Evolutionary conservation across 2,329 filamentous ascomycete species (phyloP), one percentile per base, ranked within the genome.

Genomic region (Taxawa tesnikishii): DNA sequence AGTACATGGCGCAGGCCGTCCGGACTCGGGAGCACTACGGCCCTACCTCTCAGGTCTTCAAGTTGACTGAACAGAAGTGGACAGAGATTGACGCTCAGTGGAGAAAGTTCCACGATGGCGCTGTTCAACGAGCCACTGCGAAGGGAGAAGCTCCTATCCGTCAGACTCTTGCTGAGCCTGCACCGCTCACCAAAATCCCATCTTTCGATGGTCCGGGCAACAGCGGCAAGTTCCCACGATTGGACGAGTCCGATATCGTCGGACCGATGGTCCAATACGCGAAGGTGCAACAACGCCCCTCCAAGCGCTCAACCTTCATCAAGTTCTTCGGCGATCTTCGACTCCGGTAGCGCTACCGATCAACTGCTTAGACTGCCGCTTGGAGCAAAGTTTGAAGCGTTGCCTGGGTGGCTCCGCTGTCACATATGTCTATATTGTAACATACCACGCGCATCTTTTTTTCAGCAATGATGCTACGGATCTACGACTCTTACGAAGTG

Each of bases 21-120:
- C 80, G 84, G 36, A 90, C 83, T 0, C 80, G 82, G 34, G 87
- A 94, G 56, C 84, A 94, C 57, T 93, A 93, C 45, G 85, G 87
- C 11, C 68, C 78, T 19, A 94, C 84, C 1, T 94, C 85, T 33
- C 90, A 84, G 53, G 90, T 83, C 34, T 94, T 87, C 58, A 73
- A 69, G 31, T 67, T 90, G 35, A 94, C 87, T 1, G 78, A 90
- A 54, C 72, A 80, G 39, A 96, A 96, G 55, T 94, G 88, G 88
- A 70, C 76, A 15, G 73, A 79, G 44, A 81, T 82, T 26, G 83
- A 94, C 51, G 65, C 64, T 2, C 60, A 67, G 35, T 94, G 87
- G 88, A 75, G 76, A 50, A 55, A 57, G 21, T 71, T 75, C 34
- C 74, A 90, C 50, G 75, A 83, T 21, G 58, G 70, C 18, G 70